Conservation (phyloP, 345 rosid species). For the Linum trigynum region DNA sequence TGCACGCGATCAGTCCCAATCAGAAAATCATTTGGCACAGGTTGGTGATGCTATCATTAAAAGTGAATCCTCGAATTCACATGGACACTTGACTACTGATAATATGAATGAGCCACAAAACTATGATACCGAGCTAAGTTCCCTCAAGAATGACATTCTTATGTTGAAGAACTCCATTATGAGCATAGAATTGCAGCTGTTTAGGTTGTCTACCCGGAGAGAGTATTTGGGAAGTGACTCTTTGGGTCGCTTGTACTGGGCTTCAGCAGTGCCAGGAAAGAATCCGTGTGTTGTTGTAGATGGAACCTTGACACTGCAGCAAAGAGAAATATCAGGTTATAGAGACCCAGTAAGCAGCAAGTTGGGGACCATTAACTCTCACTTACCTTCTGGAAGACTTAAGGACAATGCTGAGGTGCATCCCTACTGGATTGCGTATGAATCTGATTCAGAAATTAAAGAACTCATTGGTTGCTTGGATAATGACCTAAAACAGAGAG, state of each 20-base stretch:
- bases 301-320: slow-evolving; percentile 10
- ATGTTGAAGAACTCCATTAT: slow-evolving; percentile 25
- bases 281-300: slow-evolving; percentile 26
- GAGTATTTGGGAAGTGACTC: slow-evolving; percentile 28
- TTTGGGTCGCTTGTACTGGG: slow-evolving; percentile 30
- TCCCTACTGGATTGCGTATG: slow-evolving; percentile 22
- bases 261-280: slow-evolving; percentile 22
- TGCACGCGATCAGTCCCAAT: slow-evolving; percentile 21
- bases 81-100: slow-evolving; percentile 31
- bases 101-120: slow-evolving; percentile 17
- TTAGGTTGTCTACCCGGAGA: slow-evolving; percentile 21
- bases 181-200: slow-evolving; percentile 17
- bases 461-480: slow-evolving; percentile 28
- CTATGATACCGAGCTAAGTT: slow-evolving; percentile 8
- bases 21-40: slow-evolving; percentile 28
- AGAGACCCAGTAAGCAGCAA: background rate
- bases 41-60: slow-evolving; percentile 28
- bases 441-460: slow-evolving; percentile 25
- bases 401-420: background rate
- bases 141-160: slow-evolving; percentile 16
- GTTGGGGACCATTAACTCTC: background rate
- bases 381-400: too few species aligned
- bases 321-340: background rate
- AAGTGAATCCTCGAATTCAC: slow-evolving; percentile 25
- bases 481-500: slow-evolving; percentile 16